phyloP scores from a whole-genome alignment of 306 rosid species.

The Vigna hirtella region DNA sequence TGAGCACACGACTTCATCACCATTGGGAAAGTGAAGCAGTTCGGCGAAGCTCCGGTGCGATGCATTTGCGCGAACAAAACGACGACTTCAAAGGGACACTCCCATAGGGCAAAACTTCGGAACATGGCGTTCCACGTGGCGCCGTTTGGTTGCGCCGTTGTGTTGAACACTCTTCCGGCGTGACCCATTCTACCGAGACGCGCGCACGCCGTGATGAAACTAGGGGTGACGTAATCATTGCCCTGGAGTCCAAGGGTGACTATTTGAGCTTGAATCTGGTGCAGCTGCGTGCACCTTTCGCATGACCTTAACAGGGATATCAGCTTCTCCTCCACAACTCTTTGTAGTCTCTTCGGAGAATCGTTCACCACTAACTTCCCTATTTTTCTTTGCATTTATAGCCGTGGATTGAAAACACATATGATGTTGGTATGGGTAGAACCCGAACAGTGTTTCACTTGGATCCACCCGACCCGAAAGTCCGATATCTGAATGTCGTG shows the following conservation, averaged over 20 bases:
- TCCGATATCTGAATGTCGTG: too few species aligned
- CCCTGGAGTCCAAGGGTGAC: constrained; percentile 55
- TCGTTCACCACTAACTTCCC: constrained; percentile 45
- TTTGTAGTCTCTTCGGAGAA: constrained; percentile 46
- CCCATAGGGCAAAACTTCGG: constrained; percentile 55
- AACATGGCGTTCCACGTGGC: constrained; percentile 73
- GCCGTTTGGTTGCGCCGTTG: constrained; percentile 58
- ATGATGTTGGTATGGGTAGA: too few species aligned
- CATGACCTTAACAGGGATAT: constrained; percentile 75
- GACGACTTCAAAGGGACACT: constrained; percentile 52
- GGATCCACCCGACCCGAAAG: background rate
- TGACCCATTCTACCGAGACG: constrained; percentile 45
- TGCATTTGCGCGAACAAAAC: constrained; percentile 57
- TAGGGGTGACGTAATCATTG: constrained; percentile 61
- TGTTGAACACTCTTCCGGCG: constrained; percentile 68
- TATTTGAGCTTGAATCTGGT: constrained; percentile 66
- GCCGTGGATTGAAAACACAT: background rate
- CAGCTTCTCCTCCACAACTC: constrained; percentile 62
- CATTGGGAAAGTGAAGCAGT: constrained; percentile 71
- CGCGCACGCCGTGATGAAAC: constrained; percentile 50
- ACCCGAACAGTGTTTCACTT: too few species aligned
- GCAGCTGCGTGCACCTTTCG: constrained; percentile 50
- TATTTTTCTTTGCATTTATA: constrained; percentile 28
- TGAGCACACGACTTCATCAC: constrained; percentile 68
- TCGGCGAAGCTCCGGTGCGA: constrained; percentile 52